phyloP scores from a whole-genome alignment of 768 basidiomycete genomes.

The Trametes cinnabarina region DNA sequence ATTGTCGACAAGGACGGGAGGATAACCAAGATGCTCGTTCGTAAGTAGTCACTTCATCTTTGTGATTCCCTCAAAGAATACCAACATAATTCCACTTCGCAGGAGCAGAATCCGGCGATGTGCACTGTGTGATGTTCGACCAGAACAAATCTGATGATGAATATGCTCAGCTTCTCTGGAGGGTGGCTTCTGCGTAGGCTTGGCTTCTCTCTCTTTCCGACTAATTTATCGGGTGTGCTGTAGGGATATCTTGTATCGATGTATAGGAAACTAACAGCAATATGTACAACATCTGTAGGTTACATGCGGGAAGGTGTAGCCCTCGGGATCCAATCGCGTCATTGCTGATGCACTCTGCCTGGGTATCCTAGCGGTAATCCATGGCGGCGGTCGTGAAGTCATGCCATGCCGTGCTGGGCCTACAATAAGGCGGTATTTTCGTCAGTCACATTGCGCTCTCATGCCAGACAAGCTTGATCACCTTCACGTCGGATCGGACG shows the following conservation, averaged over 20 bases:
- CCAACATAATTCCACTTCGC: background rate
- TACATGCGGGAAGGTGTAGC: background rate
- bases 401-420: constrained; percentile 15
- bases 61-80: background rate
- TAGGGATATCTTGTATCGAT: background rate
- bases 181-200: constrained; percentile 33
- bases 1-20: constrained; percentile 52
- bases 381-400: background rate
- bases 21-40: constrained; percentile 61
- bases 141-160: constrained; percentile 29
- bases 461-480: constrained; percentile 6
- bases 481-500: constrained; percentile 44
- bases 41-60: constrained; percentile 41
- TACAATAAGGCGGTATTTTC: background rate
- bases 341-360: background rate
- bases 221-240: background rate
- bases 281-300: constrained; percentile 1
- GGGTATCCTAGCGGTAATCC: background rate
- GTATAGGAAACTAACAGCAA: background rate
- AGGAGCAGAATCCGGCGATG: constrained; percentile 48
- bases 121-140: constrained; percentile 35
- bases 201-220: constrained; percentile 3
- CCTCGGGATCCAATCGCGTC: background rate
- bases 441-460: background rate
- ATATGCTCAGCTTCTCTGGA: constrained; percentile 36